Conservation (phyloP, 2,329 filamentous ascomycete genomes). For the Alternaria solani region DNA sequence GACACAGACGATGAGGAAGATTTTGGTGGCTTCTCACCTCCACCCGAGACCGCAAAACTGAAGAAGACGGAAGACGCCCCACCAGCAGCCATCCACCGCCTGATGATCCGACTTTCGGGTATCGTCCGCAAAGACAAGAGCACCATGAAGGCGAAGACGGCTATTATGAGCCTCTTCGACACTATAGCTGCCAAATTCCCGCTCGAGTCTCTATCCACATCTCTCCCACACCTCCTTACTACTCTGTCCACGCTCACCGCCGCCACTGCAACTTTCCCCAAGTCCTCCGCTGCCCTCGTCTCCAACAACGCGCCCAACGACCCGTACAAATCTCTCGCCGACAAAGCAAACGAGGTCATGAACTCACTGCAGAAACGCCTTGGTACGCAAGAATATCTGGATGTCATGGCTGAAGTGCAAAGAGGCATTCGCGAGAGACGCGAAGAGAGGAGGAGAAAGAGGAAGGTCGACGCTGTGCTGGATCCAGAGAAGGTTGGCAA, state of each 20-base stretch:
- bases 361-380: conserved; percentile 84
- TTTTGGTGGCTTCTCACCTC: conserved; percentile 35
- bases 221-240: conserved; percentile 69
- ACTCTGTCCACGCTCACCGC: conserved; percentile 87
- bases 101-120: conserved; percentile 79
- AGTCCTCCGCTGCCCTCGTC: conserved; percentile 70
- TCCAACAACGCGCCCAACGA: conserved; percentile 61
- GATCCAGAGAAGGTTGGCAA: conserved; percentile 78
- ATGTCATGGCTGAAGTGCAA: conserved; percentile 74
- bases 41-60: conserved; percentile 19
- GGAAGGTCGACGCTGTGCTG: conserved; percentile 85
- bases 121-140: conserved; percentile 74
- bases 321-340: conserved; percentile 74
- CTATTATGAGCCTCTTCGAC: conserved; percentile 77
- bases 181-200: conserved; percentile 71
- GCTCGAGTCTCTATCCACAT: conserved; percentile 64
- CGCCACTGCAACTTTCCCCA: conserved; percentile 74
- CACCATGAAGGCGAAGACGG: conserved; percentile 75
- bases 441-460: conserved; percentile 79
- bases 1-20: conserved; percentile 50
- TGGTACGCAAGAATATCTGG: conserved; percentile 81
- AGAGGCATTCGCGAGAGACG: conserved; percentile 75
- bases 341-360: conserved; percentile 78
- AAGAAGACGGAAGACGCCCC: conserved; percentile 32
- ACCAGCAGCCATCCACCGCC: conserved; percentile 70